Evolutionary conservation across 495 filamentous ascomycete genomes (phyloP), one percentile per base, ranked within the genome.

Genomic region (Neurospora sublineolata): DNA sequence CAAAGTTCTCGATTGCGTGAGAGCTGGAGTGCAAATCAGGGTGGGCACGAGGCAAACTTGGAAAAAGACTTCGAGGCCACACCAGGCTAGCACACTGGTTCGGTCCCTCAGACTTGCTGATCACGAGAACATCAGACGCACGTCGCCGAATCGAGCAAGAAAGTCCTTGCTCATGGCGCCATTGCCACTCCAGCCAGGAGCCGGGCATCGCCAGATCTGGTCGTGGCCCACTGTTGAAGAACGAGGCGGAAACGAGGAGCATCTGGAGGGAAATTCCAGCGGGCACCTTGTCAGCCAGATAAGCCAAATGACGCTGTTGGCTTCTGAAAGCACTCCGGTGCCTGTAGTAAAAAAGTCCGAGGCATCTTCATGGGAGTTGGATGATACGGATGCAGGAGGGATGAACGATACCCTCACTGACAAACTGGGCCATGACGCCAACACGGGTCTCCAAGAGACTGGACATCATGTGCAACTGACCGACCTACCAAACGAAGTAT

Each of bases 401-500:
- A 16, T 30, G 14, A 33, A 64, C 30, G 4, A 64, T 18, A 18
- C 30, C 27, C 27, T 33, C 2, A 64, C 27, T 33, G n/a, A n/a
- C n/a, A n/a, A n/a, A n/a, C n/a, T n/a, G n/a, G n/a, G n/a, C n/a
- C n/a, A n/a, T n/a, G n/a, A n/a, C n/a, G n/a, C n/a, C n/a, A n/a
- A n/a, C 52, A 60, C 12, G 11, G 14, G 14, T 60, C 12, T 30
- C 3, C 14, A 64, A 20, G 4, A 27, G 10, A 72, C 33, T 18
- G 68, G 42, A 23, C 71, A 38, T 9, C 71, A 67, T 27, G 20
- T 60, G 30, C 71, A 73, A n/a, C 70, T 78, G 33, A 71, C 68
- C 16, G 77, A 78, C 73, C 76, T 89, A 70, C 87, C 87, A 67
- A 82, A 83, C 75, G 88, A 89, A 78, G 80, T 89, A 74, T 75